These are phyloP conservation scores for Hypoxylon sp. DNA, from an alignment of 2,329 filamentous ascomycete species.

Conservation along the genomic window DNA sequence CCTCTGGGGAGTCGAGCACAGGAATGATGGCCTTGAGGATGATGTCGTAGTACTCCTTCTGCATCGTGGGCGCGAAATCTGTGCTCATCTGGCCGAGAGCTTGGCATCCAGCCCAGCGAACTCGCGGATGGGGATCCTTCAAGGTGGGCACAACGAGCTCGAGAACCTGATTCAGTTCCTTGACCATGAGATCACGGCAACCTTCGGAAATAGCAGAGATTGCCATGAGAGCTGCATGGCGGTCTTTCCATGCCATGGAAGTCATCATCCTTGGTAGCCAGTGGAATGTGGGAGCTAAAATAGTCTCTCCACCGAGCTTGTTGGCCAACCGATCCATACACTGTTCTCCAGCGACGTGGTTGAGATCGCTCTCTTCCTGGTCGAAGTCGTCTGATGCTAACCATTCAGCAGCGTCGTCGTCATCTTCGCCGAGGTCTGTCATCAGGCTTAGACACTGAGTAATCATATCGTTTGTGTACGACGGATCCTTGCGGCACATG, in stretches of 20 bases:
- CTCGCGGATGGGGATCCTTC: constrained; percentile 89
- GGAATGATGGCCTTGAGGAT: constrained; percentile 93
- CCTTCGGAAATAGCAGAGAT: constrained; percentile 99
- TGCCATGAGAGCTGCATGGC: constrained; percentile 97
- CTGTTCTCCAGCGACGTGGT: constrained; percentile 97
- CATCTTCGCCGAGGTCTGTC: constrained; percentile 95
- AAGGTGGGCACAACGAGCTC: constrained; percentile 94
- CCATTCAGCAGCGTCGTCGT: constrained; percentile 96
- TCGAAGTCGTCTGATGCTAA: constrained; percentile 93
- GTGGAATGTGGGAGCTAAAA: constrained; percentile 92
- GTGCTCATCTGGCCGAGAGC: constrained; percentile 99
- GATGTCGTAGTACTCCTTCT: constrained; percentile 90
- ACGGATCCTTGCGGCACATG: constrained; percentile 95
- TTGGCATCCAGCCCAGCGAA: constrained; percentile 97
- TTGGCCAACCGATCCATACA: constrained; percentile 98
- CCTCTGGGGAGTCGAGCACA: constrained; percentile 88
- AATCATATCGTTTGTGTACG: constrained; percentile 95
- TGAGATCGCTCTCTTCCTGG: constrained; percentile 94
- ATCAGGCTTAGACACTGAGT: constrained; percentile 97
- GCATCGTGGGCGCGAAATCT: constrained; percentile 98
- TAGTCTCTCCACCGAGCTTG: constrained; percentile 93
- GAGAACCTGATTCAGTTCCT: constrained; percentile 92
- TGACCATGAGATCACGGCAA: constrained; percentile 94
- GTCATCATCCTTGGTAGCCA: constrained; percentile 99
- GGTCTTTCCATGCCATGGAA: constrained; percentile 92